phyloP scores from a whole-genome alignment of 139 green algal genomes.

The Closterium sp. region DNA sequence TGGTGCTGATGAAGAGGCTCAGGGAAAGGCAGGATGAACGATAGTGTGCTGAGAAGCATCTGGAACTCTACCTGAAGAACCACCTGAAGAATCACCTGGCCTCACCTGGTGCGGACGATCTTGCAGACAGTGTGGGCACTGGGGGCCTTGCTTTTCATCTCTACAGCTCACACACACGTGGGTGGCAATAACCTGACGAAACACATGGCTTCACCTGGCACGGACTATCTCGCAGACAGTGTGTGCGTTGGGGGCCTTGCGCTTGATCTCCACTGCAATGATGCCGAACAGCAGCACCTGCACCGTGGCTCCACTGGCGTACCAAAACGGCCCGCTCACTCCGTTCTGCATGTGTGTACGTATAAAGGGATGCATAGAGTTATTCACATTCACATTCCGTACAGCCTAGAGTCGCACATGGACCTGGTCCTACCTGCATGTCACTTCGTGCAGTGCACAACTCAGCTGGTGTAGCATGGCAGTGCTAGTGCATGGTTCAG shows the following conservation, averaged over 20 bases:
- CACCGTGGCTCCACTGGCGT: conserved; percentile 84
- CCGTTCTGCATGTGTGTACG: conserved; percentile 53
- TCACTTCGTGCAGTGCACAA: conserved; percentile 71
- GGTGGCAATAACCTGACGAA: conserved; percentile 70
- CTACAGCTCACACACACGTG: no score
- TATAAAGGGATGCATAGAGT: neutral
- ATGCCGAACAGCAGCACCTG: conserved; percentile 91
- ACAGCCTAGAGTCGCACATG: no score
- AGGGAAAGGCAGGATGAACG: neutral
- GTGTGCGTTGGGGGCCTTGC: conserved; percentile 83
- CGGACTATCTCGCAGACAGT: conserved; percentile 87
- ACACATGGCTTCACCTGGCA: conserved; percentile 76
- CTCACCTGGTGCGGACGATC: conserved; percentile 67
- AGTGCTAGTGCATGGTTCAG: conserved; percentile 61
- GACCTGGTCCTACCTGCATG: no score
- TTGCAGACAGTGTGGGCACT: conserved; percentile 88
- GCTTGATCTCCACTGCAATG: conserved; percentile 91
- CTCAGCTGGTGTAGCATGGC: conserved; percentile 85
- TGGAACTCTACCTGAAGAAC: neutral
- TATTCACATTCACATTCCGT: neutral
- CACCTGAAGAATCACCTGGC: neutral
- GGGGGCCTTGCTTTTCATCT: conserved; percentile 91
- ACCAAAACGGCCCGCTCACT: conserved; percentile 76
- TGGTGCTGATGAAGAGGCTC: neutral
- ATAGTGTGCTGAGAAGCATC: no score